Conservation (phyloP, 2,329 filamentous ascomycete species). For the Colletotrichum camelliae region DNA sequence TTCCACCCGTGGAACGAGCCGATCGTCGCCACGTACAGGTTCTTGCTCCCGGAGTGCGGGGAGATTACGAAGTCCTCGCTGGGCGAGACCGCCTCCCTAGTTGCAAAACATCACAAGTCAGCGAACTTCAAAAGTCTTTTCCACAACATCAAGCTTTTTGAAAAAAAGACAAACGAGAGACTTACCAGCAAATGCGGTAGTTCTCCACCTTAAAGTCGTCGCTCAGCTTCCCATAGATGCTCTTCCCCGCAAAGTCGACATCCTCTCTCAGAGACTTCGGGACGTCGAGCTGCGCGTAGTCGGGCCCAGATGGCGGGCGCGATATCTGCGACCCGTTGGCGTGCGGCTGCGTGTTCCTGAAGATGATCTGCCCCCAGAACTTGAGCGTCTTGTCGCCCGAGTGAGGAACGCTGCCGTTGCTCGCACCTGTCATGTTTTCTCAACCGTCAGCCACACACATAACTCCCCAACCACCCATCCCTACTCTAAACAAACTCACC, state of each 20-base stretch:
- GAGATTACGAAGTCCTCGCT: constrained; percentile 12
- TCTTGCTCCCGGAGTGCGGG: background rate
- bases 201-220: constrained; percentile 57
- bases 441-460: too few relatives aligned
- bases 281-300: constrained; percentile 61
- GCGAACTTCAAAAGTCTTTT: background rate
- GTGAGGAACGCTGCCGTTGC: constrained; percentile 53
- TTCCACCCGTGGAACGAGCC: constrained; percentile 9
- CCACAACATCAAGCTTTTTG: background rate
- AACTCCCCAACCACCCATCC: too few relatives aligned
- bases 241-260: constrained; percentile 52
- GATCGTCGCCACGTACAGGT: background rate
- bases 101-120: background rate
- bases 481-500: background rate
- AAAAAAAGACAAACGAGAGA: too few relatives aligned
- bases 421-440: constrained; percentile 23
- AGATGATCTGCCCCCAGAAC: constrained; percentile 57
- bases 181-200: constrained; percentile 62
- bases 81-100: constrained; percentile 20
- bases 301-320: constrained; percentile 48
- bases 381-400: constrained; percentile 43
- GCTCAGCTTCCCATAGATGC: constrained; percentile 58
- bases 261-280: constrained; percentile 52
- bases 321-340: constrained; percentile 51
- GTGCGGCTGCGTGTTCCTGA: constrained; percentile 50